A percentile compares a stretch with the other conserved stretches of the same genome.
Conservation (phyloP, 2,329 filamentous ascomycete species). For the Aspergillus ibericus region DNA sequence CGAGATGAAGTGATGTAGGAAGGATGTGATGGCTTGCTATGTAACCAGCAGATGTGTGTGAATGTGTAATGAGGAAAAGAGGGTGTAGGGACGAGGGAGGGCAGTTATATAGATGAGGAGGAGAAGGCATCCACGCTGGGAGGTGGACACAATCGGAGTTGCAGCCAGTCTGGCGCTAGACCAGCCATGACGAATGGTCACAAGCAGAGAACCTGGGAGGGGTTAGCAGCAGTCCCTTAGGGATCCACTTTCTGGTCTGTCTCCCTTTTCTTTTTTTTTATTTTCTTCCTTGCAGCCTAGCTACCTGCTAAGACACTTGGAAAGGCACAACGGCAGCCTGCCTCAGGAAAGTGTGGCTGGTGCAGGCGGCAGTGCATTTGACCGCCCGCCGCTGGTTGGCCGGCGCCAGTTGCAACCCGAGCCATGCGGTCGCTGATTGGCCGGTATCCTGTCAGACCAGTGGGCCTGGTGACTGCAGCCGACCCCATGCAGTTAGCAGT, state of each 20-base stretch:
- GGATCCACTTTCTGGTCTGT: no score
- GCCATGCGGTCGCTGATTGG: conserved; percentile 13
- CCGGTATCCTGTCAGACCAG: conserved; percentile 6
- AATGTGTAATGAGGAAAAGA: neutral
- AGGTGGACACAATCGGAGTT: neutral
- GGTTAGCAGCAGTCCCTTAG: neutral
- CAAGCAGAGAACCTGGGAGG: conserved; percentile 6
- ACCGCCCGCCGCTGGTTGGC: neutral
- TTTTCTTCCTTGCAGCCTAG: neutral
- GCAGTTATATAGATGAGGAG: conserved; percentile 13
- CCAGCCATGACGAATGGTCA: conserved; percentile 22
- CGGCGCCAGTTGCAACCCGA: conserved; percentile 8
- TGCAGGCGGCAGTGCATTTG: conserved; percentile 15
- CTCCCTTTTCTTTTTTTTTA: no score
- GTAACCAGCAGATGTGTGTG: neutral
- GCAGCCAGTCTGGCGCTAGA: neutral
- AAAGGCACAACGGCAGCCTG: neutral
- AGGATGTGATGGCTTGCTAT: no score
- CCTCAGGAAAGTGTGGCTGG: neutral
- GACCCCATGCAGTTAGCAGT: neutral
- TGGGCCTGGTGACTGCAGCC: neutral
- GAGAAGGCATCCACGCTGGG: conserved; percentile 14
- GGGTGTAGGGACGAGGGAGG: neutral
- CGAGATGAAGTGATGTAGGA: neutral
- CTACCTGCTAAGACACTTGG: conserved; percentile 13